Percentiles rank a stretch among this genome's conserved stretches.
phyloP scores from a whole-genome alignment of 2,329 filamentous ascomycete species.

The Mariannaea elegans region DNA sequence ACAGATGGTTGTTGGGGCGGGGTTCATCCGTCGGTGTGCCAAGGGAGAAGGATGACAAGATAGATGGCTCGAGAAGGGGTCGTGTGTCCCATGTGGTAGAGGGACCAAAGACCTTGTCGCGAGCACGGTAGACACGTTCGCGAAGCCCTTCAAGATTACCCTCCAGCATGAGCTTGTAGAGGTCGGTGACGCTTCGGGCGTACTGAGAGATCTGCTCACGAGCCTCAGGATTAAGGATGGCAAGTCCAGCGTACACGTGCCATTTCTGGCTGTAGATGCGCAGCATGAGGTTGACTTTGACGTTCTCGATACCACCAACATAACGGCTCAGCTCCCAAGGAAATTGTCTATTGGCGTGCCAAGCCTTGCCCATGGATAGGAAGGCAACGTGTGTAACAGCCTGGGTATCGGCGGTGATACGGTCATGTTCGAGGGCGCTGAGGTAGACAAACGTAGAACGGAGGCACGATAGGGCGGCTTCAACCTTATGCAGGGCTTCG shows the following conservation, averaged over 20 bases:
- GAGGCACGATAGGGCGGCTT: conserved; percentile 83
- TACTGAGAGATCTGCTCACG: conserved; percentile 95
- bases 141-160: conserved; percentile 81
- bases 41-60: conserved; percentile 89
- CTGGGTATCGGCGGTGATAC: conserved; percentile 97
- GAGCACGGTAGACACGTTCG: conserved; percentile 70
- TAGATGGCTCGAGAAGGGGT: conserved; percentile 79
- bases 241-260: conserved; percentile 98
- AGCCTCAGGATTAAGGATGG: conserved; percentile 94
- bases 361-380: conserved; percentile 96
- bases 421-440: conserved; percentile 87
- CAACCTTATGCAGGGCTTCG: conserved; percentile 78
- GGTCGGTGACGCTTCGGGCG: conserved; percentile 87
- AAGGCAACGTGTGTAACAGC: conserved; percentile 98
- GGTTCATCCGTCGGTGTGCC: conserved; percentile 69
- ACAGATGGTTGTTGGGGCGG: conserved; percentile 92
- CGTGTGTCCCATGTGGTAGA: conserved; percentile 66
- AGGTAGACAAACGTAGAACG: conserved; percentile 88
- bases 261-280: conserved; percentile 99
- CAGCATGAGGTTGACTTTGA: conserved; percentile 97
- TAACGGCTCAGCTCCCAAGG: conserved; percentile 98
- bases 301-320: conserved; percentile 96
- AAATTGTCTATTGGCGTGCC: conserved; percentile 94
- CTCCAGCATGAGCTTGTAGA: conserved; percentile 97
- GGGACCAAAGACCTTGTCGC: conserved; percentile 81